Evolutionary conservation across 73 alveolate genomes (phyloP).

Genomic region (Paramecium biaurelia): DNA sequence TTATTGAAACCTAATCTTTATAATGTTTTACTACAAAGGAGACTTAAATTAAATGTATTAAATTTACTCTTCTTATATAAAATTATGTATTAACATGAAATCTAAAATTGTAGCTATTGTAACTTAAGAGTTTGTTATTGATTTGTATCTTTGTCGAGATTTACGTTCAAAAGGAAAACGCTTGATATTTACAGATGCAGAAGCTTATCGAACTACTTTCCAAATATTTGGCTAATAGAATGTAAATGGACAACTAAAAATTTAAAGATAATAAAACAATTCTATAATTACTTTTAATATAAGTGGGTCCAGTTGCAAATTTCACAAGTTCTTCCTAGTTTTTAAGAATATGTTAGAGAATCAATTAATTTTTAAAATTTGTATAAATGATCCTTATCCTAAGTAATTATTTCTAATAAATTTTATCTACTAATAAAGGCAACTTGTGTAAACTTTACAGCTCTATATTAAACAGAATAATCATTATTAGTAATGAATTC

Average conservation of each 20-base stretch:
- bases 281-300: conserved; percentile 20
- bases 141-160: background rate
- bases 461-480: background rate
- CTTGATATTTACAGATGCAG: background rate
- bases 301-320: conserved; percentile 37
- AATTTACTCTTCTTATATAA: background rate
- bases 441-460: background rate
- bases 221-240: conserved; percentile 33
- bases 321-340: conserved; percentile 17
- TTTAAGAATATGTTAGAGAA: background rate
- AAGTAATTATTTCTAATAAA: background rate
- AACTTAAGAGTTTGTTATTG: background rate
- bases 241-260: conserved; percentile 46
- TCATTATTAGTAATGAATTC: conserved; percentile 7
- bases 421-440: background rate
- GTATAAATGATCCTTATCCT: background rate
- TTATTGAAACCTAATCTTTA: background rate
- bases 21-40: background rate
- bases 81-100: background rate
- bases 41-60: background rate
- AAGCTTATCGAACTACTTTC: conserved; percentile 19
- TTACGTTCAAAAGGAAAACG: background rate
- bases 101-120: background rate
- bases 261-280: background rate
- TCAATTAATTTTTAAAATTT: background rate